phyloP scores from a whole-genome alignment of 75 land plant genomes.

The Pinus taeda region DNA sequence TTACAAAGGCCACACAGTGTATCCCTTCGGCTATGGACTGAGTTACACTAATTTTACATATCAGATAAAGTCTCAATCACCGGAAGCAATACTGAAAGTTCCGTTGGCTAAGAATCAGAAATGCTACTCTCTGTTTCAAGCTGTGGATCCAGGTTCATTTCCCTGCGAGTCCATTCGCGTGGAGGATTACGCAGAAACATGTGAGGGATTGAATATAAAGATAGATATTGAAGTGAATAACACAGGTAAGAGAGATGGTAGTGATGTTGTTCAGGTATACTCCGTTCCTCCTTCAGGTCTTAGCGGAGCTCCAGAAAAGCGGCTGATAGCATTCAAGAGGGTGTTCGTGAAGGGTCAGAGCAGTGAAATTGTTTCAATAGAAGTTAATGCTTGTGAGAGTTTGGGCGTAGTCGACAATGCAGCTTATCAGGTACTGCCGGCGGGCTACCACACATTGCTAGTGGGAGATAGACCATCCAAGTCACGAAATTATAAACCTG shows the following conservation, averaged over 20 bases:
- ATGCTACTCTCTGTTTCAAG: background rate
- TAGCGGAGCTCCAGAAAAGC: constrained; percentile 28
- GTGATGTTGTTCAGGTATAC: constrained; percentile 28
- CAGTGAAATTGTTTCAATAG: constrained; percentile 7
- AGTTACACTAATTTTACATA: constrained; percentile 32
- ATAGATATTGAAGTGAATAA: constrained; percentile 22
- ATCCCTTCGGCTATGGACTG: constrained; percentile 33
- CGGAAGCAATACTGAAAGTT: background rate
- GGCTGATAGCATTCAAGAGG: constrained; percentile 33
- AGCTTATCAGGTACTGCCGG: constrained; percentile 14
- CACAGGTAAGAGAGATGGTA: constrained; percentile 23
- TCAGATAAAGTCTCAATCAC: constrained; percentile 9
- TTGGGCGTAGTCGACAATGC: constrained; percentile 17
- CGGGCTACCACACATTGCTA: constrained; percentile 22
- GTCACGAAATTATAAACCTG: too few species aligned
- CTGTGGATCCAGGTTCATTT: background rate
- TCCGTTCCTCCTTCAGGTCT: constrained; percentile 24
- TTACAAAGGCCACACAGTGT: constrained; percentile 22
- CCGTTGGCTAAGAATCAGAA: constrained; percentile 3
- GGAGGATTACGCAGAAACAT: background rate
- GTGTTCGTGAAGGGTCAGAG: constrained; percentile 20
- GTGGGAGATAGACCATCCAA: background rate
- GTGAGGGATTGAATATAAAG: background rate
- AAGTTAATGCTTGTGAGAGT: constrained; percentile 20
- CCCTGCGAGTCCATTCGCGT: constrained; percentile 5